Evolutionary conservation across 2,329 filamentous ascomycete genomes (phyloP).

Genomic region (Penicillium corylophilum): DNA sequence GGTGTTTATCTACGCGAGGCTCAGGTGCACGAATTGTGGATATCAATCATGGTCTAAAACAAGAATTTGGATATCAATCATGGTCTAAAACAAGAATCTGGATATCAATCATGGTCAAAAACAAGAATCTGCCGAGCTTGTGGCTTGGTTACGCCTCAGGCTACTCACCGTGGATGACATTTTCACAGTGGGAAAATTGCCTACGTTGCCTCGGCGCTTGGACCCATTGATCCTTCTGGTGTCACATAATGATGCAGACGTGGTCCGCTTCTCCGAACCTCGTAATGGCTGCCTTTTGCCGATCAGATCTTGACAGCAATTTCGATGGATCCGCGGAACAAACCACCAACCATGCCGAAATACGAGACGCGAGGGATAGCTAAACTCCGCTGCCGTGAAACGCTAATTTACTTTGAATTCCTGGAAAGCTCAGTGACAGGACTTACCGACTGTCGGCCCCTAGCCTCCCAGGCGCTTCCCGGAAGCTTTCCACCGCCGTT

Average conservation of each 20-base stretch:
- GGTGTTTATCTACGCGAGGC: not conserved
- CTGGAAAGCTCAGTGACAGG: slow-evolving; percentile 10
- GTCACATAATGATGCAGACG: slow-evolving; percentile 2
- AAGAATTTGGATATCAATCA: not conserved
- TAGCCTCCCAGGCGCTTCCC: not conserved
- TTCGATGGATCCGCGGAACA: not conserved
- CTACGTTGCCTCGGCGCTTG: slow-evolving; percentile 17
- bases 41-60: not conserved
- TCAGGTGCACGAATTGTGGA: not conserved
- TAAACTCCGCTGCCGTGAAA: slow-evolving; percentile 12
- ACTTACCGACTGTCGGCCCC: slow-evolving; percentile 3
- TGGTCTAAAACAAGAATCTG: not conserved
- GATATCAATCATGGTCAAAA: not conserved
- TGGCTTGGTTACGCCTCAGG: not conserved
- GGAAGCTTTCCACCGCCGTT: slow-evolving; percentile 4
- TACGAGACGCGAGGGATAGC: slow-evolving; percentile 15
- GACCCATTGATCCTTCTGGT: slow-evolving; percentile 6
- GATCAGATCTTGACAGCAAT: slow-evolving; percentile 8
- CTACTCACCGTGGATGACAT: not conserved
- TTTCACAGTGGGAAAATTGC: slow-evolving; percentile 1
- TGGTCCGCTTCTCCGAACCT: slow-evolving; percentile 7
- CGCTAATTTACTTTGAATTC: slow-evolving; percentile 12
- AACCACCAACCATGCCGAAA: not conserved
- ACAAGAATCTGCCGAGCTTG: not conserved
- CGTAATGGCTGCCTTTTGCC: slow-evolving; percentile 12